Evolutionary conservation across 306 rosid species (phyloP), one percentile per base, ranked within the genome.

Genomic region (Phaseolus lunatus): DNA sequence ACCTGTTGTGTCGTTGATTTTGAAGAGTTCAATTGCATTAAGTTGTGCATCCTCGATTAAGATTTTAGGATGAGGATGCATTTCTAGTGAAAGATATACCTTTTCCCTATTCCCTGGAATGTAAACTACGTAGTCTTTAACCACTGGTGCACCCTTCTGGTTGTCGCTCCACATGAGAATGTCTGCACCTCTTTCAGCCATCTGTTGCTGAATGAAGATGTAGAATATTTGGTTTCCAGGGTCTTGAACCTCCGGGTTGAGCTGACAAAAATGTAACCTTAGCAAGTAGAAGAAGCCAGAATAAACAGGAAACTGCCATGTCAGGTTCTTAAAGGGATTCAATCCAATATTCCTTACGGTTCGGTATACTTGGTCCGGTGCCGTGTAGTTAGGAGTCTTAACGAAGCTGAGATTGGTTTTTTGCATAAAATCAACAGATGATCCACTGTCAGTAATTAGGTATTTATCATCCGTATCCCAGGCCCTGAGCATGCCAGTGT

Each of bases 161-260:
- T 11, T 4, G 1, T 2, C 18, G 18, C n/a, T 58, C 65, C 35
- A 26, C 2, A 5, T 5, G 65, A 58, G 39, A 13, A 26, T 1
- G 65, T 58, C 65, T 5, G 65, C 65, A 19, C 1, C 0, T 13
- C 13, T 18, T 9, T 35, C 26, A 11, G 39, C 39, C 19, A 14
- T 13, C n/a, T 29, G 67, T 29, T 29, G 43, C 7, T 10, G 22
- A 15, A 61, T 16, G 67, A 0, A 62, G 24, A 62, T 62, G 67
- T 7, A 15, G 24, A 62, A 62, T 0, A 0, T 16, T 5, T 2
- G 7, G 1, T 31, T 45, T 7, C 67, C 44, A 1, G 3, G 1
- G 0, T 8, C 0, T 0, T 7, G 0, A 31, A 29, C 7, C 0
- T 2, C 0, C 1, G 14, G 44, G 67, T 31, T 2, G 31, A 62